Evolutionary conservation across 1,284 basidiomycete species (phyloP), one percentile per base, ranked within the genome.

Genomic region (Sanghuangporus sanghuang): DNA sequence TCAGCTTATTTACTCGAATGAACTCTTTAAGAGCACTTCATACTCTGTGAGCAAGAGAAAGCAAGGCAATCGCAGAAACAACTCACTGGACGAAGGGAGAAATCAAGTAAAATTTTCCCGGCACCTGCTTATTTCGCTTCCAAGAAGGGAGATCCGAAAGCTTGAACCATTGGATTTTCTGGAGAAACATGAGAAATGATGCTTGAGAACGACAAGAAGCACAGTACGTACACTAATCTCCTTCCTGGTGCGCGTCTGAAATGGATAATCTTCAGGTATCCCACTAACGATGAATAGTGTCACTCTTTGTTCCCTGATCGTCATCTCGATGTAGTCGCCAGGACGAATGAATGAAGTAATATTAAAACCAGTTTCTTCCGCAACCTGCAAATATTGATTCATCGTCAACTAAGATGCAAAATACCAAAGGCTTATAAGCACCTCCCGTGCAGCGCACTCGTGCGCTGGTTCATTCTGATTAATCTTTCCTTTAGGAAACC

Each of bases 401-500:
- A 44, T 23, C 50, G 55, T 54, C n/a, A 5, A 14, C 38, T 54
- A 40, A 59, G 35, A 50, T 59, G 21, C 60, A 3, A 6, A 23
- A 42, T 1, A 54, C 58, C 36, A 53, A 32, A 57, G 42, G 6
- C 36, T 53, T 21, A 50, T 35, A 38, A 11, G 7, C 27, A 96
- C 95, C 81, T 98, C 96, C 72, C 96, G 86, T 64, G 93, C 82
- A 6, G 96, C 96, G 76, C 96, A 97, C 69, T 83, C 83, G 67
- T 86, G 81, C 68, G 90, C 83, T 49, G 89, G 85, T 76, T 98
- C 95, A 66, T 90, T 85, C 74, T 96, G 90, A 71, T 99, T 99
- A 75, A 99, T 99, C 79, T 99, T 99, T 59, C 97, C 97, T 74
- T 97, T 95, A 1, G 97, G 97, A 75, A 99, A 99, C 35, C 94